phyloP scores from a whole-genome alignment of 1,139 yeast genomes.

The Komagataea norvegica region DNA sequence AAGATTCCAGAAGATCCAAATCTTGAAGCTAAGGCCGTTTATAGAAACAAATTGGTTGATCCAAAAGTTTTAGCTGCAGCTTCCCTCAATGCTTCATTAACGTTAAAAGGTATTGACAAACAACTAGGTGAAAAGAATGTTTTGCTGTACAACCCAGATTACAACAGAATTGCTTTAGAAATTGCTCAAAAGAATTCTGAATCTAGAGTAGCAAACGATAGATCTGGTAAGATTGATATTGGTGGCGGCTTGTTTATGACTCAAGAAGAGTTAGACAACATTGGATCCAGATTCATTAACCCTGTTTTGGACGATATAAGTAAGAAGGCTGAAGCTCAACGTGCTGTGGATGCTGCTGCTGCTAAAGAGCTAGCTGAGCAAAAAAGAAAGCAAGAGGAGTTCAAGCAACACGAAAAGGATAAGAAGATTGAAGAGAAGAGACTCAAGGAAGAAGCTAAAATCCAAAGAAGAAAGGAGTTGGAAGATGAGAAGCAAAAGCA shows the following conservation, averaged over 20 bases:
- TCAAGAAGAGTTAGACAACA: conserved; percentile 67
- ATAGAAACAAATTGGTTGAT: conserved; percentile 40
- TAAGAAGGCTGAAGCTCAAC: conserved; percentile 65
- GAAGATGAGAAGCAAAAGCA: conserved; percentile 24
- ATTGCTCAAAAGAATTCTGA: conserved; percentile 55
- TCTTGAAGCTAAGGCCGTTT: conserved; percentile 21
- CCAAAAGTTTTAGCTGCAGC: conserved; percentile 59
- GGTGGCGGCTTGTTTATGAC: conserved; percentile 89
- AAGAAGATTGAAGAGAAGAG: conserved; percentile 29
- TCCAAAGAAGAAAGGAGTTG: conserved; percentile 30
- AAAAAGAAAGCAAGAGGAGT: conserved; percentile 20
- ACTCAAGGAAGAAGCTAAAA: conserved; percentile 31
- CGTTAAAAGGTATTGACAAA: conserved; percentile 41
- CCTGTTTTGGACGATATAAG: conserved; percentile 82
- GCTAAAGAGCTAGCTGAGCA: conserved; percentile 21
- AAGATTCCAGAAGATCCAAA: conserved; percentile 23
- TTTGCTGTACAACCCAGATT: conserved; percentile 33
- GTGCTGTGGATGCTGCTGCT: conserved; percentile 61
- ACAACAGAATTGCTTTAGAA: conserved; percentile 45
- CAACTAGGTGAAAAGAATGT: conserved; percentile 31
- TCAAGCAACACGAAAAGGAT: conserved; percentile 23
- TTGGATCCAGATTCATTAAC: conserved; percentile 77
- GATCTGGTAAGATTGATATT: conserved; percentile 58
- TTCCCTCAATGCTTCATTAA: conserved; percentile 49
- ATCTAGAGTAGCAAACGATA: conserved; percentile 23